Percentiles rank a stretch among this genome's conserved stretches.
These are phyloP conservation scores for Aspergillus bombycis DNA, from an alignment of 2,329 filamentous ascomycete species.

Conservation along the genomic window DNA sequence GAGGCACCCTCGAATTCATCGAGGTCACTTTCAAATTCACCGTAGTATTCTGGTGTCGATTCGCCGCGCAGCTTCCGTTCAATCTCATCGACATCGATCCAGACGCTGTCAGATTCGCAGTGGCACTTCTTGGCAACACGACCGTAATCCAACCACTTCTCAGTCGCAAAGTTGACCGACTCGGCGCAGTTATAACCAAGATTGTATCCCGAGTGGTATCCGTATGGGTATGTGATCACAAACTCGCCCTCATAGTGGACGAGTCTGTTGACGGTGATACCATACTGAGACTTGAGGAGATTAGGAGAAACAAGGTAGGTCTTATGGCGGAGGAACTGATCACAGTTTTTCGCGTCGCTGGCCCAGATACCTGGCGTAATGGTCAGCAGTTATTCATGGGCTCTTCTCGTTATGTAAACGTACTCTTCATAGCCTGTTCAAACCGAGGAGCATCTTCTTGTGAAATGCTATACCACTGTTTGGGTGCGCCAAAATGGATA, in stretches of 20 bases:
- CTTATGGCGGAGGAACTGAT: constrained; percentile 96
- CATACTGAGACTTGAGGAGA: constrained; percentile 81
- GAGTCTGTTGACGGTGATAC: constrained; percentile 93
- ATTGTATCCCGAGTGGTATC: constrained; percentile 98
- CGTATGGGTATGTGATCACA: constrained; percentile 97
- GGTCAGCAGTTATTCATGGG: constrained; percentile 15
- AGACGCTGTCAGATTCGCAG: constrained; percentile 95
- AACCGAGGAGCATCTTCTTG: constrained; percentile 92
- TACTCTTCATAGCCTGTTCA: constrained; percentile 87
- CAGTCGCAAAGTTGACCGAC: constrained; percentile 96
- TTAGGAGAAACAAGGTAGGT: constrained; percentile 94
- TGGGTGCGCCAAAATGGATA: constrained; percentile 96
- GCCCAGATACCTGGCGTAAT: constrained; percentile 71
- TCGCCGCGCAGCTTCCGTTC: constrained; percentile 92
- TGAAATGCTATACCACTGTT: constrained; percentile 99
- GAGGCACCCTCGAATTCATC: constrained; percentile 65
- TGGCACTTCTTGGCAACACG: constrained; percentile 96
- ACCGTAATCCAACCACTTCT: constrained; percentile 93
- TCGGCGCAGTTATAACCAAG: constrained; percentile 98
- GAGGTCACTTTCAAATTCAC: constrained; percentile 63
- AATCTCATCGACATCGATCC: constrained; percentile 95
- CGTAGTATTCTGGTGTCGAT: constrained; percentile 58
- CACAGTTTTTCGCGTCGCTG: constrained; percentile 89
- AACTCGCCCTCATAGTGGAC: constrained; percentile 97
- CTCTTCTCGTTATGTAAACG: constrained; percentile 15